These are phyloP conservation scores for Udeniomyces megalosporus DNA, from an alignment of 768 basidiomycete genomes.

Conservation along the genomic window DNA sequence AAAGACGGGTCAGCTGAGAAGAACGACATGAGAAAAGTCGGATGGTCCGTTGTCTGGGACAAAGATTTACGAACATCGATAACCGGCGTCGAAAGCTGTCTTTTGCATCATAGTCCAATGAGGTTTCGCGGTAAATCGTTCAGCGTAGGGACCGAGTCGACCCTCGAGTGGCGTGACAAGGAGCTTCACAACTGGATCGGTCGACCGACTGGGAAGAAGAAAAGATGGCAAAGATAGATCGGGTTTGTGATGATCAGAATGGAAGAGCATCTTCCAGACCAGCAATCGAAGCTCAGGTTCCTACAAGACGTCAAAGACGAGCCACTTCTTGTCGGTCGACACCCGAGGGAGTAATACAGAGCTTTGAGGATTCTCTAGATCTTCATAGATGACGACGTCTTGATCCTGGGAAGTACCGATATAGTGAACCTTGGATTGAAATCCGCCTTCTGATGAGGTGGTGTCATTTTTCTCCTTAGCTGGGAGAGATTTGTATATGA, in stretches of 20 bases:
- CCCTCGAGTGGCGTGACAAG: background rate
- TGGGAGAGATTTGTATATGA: slow-evolving; percentile 2
- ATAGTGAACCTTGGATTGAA: background rate
- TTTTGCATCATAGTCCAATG: no score
- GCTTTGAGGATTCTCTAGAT: background rate
- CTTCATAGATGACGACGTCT: background rate
- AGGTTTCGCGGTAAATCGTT: no score
- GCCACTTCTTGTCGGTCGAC: slow-evolving; percentile 1
- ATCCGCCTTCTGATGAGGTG: slow-evolving; percentile 3
- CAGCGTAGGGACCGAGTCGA: no score
- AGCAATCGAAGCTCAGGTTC: no score
- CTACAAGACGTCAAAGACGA: slow-evolving; percentile 2
- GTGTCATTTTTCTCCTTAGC: slow-evolving; percentile 10
- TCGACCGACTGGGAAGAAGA: background rate
- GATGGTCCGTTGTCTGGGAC: no score
- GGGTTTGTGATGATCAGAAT: no score
- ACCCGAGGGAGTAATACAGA: slow-evolving; percentile 7
- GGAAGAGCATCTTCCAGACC: no score
- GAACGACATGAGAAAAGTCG: no score
- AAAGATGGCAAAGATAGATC: background rate
- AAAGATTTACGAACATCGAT: no score
- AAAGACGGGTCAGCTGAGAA: background rate
- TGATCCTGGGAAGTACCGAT: slow-evolving; percentile 6
- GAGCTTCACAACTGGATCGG: background rate
- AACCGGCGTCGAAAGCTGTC: no score